Evolutionary conservation across 306 rosid species (phyloP), one percentile per base, ranked within the genome.

Genomic region (Cucurbita moschata): DNA sequence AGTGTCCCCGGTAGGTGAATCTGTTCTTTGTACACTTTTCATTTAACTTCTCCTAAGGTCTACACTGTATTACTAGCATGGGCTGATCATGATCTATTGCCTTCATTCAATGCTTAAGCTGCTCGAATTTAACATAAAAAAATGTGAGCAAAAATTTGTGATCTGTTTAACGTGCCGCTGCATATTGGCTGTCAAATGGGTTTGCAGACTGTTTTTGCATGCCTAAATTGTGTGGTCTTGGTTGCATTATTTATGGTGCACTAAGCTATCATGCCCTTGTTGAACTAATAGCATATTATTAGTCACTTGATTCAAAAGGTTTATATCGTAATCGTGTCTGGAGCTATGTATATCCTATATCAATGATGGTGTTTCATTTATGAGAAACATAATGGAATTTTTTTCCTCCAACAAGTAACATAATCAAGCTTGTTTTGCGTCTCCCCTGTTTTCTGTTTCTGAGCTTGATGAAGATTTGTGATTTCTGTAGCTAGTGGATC

Each of bases 1-100:
- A 77, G 13, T 85, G 57, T 87, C 79, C 40, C 82, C 76, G 91
- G 98, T 90, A 75, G 52, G 67, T 77, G 78, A 46, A 71, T 19
- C 11, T 52, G 67, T 51, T 4, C 38, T 8, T 5, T 78, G 54
- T 60, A 57, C 37, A 19, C 5, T 76, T 38, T 60, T 51, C 42
- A 49, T 11, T 7, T 7, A 13, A 68, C 57, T 19, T 38, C 6
- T 46, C 18, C 1, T 21, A 67, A 35, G 42, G 19, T 46, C 23
- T 15, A 67, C 73, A 46, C 13, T 11, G 54, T 40, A 50, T 50
- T n/a, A 13, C 18, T 7, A 39, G 50, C 19, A 39, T 63, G 8
- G 26, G 15, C 54, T 18, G 30, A 65, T 42, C 70, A 47, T 47
- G 52, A 47, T 47, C 52, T 40, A 43, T 64, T 0, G 52, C 8